Evolutionary conservation across 2,329 filamentous ascomycete genomes (phyloP).

Genomic region (Fusarium bulbicola): DNA sequence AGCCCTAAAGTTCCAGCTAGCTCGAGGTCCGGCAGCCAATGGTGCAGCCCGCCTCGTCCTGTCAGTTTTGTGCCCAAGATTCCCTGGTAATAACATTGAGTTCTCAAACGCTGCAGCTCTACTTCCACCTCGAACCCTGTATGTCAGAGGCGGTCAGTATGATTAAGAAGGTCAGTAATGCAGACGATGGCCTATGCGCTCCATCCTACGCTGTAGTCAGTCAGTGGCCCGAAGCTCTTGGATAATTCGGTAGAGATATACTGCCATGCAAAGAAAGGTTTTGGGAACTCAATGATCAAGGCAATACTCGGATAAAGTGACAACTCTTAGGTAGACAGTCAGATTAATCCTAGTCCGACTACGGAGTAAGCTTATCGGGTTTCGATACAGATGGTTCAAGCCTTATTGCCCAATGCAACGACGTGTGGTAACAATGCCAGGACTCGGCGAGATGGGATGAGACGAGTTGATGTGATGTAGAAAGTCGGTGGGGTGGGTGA

Average conservation of each 20-base stretch:
- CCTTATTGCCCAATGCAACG: slow-evolving; percentile 9
- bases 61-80: not conserved
- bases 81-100: not conserved
- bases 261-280: not conserved
- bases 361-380: not conserved
- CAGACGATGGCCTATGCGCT: not conserved
- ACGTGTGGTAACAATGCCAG: not conserved
- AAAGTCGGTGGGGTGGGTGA: not conserved
- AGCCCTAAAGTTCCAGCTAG: not conserved
- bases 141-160: slow-evolving; percentile 20
- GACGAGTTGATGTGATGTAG: not conserved
- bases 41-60: slow-evolving; percentile 31
- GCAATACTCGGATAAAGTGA: not conserved
- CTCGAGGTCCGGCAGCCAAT: slow-evolving; percentile 22
- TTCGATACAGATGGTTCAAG: not conserved
- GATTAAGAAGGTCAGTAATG: slow-evolving; percentile 7
- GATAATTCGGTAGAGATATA: not conserved
- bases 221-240: not conserved
- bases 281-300: not conserved
- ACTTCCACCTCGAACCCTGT: slow-evolving; percentile 26
- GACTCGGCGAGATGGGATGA: not conserved
- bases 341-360: not conserved
- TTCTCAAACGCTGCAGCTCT: slow-evolving; percentile 20
- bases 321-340: not conserved
- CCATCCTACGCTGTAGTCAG: not conserved